Conservation (phyloP, 2,329 filamentous ascomycete species). For the Fusarium haematococcum region DNA sequence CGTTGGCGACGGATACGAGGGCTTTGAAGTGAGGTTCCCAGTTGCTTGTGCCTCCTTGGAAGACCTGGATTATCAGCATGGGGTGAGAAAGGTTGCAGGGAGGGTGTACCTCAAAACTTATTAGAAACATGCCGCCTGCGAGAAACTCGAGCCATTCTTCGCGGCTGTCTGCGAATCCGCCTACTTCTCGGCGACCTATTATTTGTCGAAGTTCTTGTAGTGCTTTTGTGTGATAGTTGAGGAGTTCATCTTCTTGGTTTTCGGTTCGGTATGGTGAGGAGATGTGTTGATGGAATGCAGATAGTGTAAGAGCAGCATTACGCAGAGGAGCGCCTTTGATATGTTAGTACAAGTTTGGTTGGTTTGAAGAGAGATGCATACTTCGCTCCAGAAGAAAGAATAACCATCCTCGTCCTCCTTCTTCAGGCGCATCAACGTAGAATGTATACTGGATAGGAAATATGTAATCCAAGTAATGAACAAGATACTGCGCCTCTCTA, state of each 20-base stretch:
- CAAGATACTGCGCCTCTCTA: conserved; percentile 44
- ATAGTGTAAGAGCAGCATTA: conserved; percentile 42
- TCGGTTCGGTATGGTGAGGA: conserved; percentile 29
- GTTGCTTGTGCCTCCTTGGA: conserved; percentile 32
- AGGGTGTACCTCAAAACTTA: conserved; percentile 42
- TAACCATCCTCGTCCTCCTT: conserved; percentile 44
- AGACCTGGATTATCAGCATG: conserved; percentile 9
- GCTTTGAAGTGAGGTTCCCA: conserved; percentile 39
- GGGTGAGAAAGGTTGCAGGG: background rate
- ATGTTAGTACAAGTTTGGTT: background rate
- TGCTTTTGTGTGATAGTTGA: conserved; percentile 43
- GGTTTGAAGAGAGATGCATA: background rate
- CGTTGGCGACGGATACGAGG: conserved; percentile 22
- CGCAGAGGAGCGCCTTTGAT: conserved; percentile 34
- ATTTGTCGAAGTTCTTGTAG: conserved; percentile 41
- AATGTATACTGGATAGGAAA: conserved; percentile 44
- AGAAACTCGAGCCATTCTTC: conserved; percentile 44
- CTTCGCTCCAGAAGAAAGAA: conserved; percentile 33
- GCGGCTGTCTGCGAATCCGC: conserved; percentile 11
- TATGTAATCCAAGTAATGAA: conserved; percentile 46
- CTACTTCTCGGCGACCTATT: conserved; percentile 15
- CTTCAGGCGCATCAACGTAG: conserved; percentile 40
- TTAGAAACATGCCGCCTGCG: conserved; percentile 40
- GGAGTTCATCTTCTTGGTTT: conserved; percentile 33
- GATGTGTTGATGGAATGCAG: conserved; percentile 44